Percentiles rank a stretch among this genome's conserved stretches.
phyloP scores from a whole-genome alignment of 2,329 filamentous ascomycete genomes.

The Hysterium pulicare region DNA sequence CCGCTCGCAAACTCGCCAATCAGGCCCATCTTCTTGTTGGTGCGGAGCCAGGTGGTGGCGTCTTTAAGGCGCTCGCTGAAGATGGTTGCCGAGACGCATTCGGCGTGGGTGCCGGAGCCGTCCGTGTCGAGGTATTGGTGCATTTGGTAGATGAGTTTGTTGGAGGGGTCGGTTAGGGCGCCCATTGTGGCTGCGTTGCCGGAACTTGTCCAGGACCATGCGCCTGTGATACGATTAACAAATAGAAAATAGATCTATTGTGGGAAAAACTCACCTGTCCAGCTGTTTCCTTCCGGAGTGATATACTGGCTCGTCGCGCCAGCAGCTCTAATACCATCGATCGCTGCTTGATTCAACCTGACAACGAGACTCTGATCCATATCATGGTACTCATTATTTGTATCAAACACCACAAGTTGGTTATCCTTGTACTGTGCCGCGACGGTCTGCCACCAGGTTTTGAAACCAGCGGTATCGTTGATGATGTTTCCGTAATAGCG shows the following conservation, averaged over 20 bases:
- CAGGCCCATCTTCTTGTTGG: constrained; percentile 51
- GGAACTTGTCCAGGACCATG: constrained; percentile 49
- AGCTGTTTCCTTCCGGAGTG: constrained; percentile 58
- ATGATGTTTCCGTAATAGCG: constrained; percentile 48
- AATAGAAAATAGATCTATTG: too few species aligned
- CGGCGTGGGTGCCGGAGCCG: constrained; percentile 49
- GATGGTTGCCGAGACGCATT: constrained; percentile 54
- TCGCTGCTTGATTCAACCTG: constrained; percentile 46
- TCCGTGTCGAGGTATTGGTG: constrained; percentile 61
- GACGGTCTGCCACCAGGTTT: constrained; percentile 44
- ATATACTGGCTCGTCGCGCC: constrained; percentile 53
- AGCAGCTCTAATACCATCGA: constrained; percentile 44
- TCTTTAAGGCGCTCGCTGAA: constrained; percentile 49
- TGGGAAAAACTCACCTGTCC: too few species aligned
- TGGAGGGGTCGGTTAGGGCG: constrained; percentile 48
- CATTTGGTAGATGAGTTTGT: constrained; percentile 60
- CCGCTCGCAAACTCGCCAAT: constrained; percentile 56
- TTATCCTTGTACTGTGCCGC: constrained; percentile 41
- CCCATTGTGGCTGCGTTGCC: constrained; percentile 47
- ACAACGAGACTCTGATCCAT: constrained; percentile 45
- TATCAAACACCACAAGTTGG: constrained; percentile 44
- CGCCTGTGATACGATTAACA: too few species aligned
- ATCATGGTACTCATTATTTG: constrained; percentile 48
- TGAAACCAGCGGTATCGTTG: constrained; percentile 40
- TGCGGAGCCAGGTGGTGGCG: constrained; percentile 54